Percentiles rank a stretch among this genome's conserved stretches.
Conservation (phyloP, 164 flowering plant species). For the Pachysandra terminalis region DNA sequence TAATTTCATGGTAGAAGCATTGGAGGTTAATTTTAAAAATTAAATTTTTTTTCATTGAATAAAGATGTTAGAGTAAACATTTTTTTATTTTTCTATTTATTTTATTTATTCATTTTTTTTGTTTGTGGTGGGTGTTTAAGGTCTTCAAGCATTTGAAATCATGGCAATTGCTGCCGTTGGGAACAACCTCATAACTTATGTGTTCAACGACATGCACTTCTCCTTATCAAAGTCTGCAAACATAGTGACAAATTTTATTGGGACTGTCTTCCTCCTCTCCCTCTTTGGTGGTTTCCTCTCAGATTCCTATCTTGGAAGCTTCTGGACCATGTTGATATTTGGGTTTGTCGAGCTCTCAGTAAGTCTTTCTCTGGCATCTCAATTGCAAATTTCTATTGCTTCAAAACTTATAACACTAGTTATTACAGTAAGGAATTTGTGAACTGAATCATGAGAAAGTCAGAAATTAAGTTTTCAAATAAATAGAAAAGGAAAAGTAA, state of each 20-base stretch:
- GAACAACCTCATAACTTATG: constrained; percentile 86
- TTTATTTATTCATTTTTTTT: not conserved
- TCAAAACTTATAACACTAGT: not conserved
- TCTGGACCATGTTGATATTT: constrained; percentile 91
- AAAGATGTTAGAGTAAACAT: too few species aligned
- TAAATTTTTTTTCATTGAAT: not conserved
- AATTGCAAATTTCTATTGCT: not conserved
- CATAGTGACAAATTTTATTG: constrained; percentile 84
- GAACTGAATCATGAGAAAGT: not conserved
- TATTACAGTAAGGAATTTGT: too few species aligned
- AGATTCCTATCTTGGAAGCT: constrained; percentile 87
- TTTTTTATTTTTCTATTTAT: not conserved
- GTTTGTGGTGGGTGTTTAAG: constrained; percentile 27
- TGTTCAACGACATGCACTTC: constrained; percentile 88
- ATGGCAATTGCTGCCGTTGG: constrained; percentile 96
- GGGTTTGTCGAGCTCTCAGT: constrained; percentile 92
- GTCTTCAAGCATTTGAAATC: constrained; percentile 82
- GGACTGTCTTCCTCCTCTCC: constrained; percentile 79
- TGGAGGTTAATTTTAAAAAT: not conserved
- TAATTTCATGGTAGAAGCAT: too few species aligned
- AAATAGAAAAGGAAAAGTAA: too few species aligned
- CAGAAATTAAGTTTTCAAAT: too few species aligned
- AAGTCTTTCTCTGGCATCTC: constrained; percentile 19
- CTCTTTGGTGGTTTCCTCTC: constrained; percentile 90
- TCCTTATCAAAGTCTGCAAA: constrained; percentile 80